phyloP scores from a whole-genome alignment of 148 eudicot species.

The Rhododendron simsii region DNA sequence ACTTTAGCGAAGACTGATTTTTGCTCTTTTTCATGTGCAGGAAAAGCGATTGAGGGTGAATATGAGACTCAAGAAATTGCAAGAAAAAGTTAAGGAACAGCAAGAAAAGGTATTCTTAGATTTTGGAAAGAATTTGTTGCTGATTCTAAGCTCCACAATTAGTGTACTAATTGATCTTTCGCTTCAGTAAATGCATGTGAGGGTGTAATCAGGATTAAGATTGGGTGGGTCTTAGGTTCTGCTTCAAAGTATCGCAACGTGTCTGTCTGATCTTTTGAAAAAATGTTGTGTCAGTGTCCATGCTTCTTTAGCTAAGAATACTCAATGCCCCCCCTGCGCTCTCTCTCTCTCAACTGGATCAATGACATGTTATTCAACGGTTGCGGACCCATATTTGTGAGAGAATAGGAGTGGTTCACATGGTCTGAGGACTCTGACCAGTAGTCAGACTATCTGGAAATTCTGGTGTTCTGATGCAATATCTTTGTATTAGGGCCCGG shows the following conservation, averaged over 20 bases:
- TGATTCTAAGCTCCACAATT: background rate
- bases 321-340: background rate
- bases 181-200: background rate
- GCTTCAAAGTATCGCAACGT: background rate
- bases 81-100: slow-evolving; percentile 67
- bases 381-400: background rate
- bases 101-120: slow-evolving; percentile 48
- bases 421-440: background rate
- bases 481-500: background rate
- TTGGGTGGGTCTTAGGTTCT: background rate
- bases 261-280: background rate
- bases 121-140: background rate
- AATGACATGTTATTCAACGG: background rate
- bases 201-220: background rate
- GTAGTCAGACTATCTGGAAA: background rate
- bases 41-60: slow-evolving; percentile 67
- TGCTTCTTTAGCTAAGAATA: background rate
- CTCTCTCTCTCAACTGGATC: background rate
- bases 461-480: background rate
- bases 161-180: background rate
- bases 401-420: background rate
- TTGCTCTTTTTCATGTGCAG: slow-evolving; percentile 21
- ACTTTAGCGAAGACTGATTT: background rate
- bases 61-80: slow-evolving; percentile 64
- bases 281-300: background rate